phyloP scores from a whole-genome alignment of 129 eudicot species.

The Pulicaria dysenterica region DNA sequence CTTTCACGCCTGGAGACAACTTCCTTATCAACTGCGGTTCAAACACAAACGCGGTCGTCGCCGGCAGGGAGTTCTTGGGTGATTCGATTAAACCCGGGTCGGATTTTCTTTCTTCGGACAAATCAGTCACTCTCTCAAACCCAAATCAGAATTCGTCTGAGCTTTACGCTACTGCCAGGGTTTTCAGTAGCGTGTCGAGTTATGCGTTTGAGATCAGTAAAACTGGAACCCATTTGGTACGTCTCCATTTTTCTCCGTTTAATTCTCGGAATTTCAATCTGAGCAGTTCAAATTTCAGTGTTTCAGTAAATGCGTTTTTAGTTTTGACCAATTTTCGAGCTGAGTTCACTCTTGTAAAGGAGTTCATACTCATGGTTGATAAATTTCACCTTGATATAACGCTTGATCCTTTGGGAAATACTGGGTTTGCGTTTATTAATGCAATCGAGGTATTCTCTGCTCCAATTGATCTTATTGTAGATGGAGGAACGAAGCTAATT shows the following conservation, averaged over 20 bases:
- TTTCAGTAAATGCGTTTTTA: conserved; percentile 60
- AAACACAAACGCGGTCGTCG: conserved; percentile 38
- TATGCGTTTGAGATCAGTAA: conserved; percentile 53
- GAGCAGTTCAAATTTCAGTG: conserved; percentile 54
- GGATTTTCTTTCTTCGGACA: conserved; percentile 37
- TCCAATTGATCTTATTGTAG: conserved; percentile 63
- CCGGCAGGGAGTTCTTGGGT: conserved; percentile 57
- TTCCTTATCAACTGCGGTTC: conserved; percentile 86
- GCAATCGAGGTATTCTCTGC: conserved; percentile 91
- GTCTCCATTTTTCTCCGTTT: conserved; percentile 83
- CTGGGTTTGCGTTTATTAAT: conserved; percentile 60
- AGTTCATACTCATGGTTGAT: conserved; percentile 59
- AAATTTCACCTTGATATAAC: conserved; percentile 41
- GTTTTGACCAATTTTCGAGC: conserved; percentile 51
- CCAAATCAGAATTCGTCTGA: conserved; percentile 40
- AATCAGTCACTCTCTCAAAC: conserved; percentile 43
- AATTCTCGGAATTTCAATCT: conserved; percentile 45
- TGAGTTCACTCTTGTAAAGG: conserved; percentile 44
- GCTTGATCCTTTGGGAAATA: conserved; percentile 45
- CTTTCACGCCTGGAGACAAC: conserved; percentile 75
- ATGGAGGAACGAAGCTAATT: conserved; percentile 49
- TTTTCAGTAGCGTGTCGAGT: conserved; percentile 49
- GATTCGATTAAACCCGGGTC: conserved; percentile 56
- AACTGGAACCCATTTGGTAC: conserved; percentile 74
- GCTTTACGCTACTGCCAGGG: conserved; percentile 68